Evolutionary conservation across 78 protist genomes (phyloP), one percentile per base, ranked within the genome.

Genomic region (Speleostelium caveatum): DNA sequence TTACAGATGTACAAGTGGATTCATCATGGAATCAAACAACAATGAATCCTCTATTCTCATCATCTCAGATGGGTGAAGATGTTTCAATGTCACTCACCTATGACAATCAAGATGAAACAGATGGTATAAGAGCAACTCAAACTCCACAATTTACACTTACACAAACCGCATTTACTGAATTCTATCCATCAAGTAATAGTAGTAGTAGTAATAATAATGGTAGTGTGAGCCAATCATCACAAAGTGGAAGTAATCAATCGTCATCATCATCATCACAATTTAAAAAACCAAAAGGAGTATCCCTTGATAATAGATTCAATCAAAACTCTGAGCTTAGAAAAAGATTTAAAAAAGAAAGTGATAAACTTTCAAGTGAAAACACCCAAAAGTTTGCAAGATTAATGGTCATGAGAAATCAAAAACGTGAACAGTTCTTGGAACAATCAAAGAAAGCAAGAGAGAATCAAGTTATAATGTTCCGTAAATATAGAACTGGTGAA

Each of bases 401-500:
- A 19, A 59, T 71, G 24, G 94, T 79, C 36, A 73, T 63, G 62
- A 63, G 35, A 7, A 86, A 79, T 21, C 61, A 76, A 14, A 65
- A 73, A 1, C 49, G 87, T 21, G 86, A 73, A 28, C 61, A 39
- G 35, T 60, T 36, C 49, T 45, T 78, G 36, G 77, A 69, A 30
- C 51, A 71, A 38, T 19, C 85, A 1, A 69, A 73, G 60, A 60
- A 91, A 56, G 86, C 87, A 26, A 33, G 95, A 21, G 83, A 73
- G n/a, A 78, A 78, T 26, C 71, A 91, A 55, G 75, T 93, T 17
- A 86, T 86, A 35, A 63, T 93, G 83, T 63, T 93, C 41, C 30
- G 96, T 21, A 86, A 93, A 28, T 93, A 93, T 45, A 33, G 96
- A n/a, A 32, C 58, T 2, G 97, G 97, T 26, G 97, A 95, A 62